Conservation (phyloP, 768 basidiomycete genomes). For the Boletus insuetus region DNA sequence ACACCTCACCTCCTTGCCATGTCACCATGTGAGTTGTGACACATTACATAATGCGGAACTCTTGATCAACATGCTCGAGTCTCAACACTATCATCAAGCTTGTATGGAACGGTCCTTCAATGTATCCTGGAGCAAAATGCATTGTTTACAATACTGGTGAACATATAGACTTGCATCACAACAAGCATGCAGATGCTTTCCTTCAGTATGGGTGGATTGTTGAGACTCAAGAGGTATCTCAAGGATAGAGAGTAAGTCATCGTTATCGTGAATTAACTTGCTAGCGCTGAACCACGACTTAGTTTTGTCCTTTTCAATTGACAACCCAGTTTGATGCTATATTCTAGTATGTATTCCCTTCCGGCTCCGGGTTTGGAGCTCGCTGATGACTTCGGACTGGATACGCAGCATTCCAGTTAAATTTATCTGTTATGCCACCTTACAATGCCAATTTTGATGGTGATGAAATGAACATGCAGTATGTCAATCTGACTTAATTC, state of each 20-base stretch:
- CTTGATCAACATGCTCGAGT: no score
- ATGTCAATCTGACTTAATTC: conserved; percentile 37
- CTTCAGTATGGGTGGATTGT: conserved; percentile 99
- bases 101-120: conserved; percentile 90
- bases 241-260: conserved; percentile 96
- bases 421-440: conserved; percentile 96
- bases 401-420: conserved; percentile 83
- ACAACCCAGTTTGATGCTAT: conserved; percentile 96
- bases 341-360: conserved; percentile 70
- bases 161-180: conserved; percentile 93
- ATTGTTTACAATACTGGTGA: conserved; percentile 97
- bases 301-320: conserved; percentile 78
- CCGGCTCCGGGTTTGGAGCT: neutral
- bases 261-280: conserved; percentile 33
- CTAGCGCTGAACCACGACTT: neutral
- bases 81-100: conserved; percentile 40
- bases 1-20: no score
- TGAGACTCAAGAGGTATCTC: conserved; percentile 71
- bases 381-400: conserved; percentile 14
- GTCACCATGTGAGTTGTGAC: no score
- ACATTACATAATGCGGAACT: no score
- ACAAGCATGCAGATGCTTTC: conserved; percentile 92
- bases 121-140: conserved; percentile 95
- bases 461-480: conserved; percentile 99
- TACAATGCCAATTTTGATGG: conserved; percentile 99